Percentiles rank a stretch among this genome's conserved stretches.
Evolutionary conservation across 1,284 basidiomycete species (phyloP).

Genomic region (Fomitopsis pinicola): DNA sequence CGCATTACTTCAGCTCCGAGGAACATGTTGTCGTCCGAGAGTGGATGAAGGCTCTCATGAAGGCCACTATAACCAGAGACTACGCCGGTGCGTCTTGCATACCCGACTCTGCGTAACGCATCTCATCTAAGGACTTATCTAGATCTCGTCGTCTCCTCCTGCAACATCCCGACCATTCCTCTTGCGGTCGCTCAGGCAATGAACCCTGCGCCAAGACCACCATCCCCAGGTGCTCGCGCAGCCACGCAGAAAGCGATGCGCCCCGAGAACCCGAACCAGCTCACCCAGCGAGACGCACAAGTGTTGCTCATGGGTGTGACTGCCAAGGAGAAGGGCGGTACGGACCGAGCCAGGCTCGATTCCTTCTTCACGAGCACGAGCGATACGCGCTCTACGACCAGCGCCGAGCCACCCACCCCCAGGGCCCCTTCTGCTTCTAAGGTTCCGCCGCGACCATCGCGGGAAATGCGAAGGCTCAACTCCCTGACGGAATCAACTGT

Average conservation of each 20-base stretch:
- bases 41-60: constrained; percentile 99
- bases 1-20: constrained; percentile 89
- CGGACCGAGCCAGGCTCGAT: constrained; percentile 44
- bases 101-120: constrained; percentile 2
- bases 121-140: not conserved
- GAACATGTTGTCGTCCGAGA: constrained; percentile 83
- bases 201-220: constrained; percentile 93
- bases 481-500: constrained; percentile 31
- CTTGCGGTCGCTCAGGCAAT: constrained; percentile 93
- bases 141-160: constrained; percentile 95
- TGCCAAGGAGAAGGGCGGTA: constrained; percentile 33
- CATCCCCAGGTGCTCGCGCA: constrained; percentile 84
- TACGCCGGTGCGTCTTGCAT: constrained; percentile 63
- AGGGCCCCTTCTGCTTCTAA: constrained; percentile 12
- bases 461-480: constrained; percentile 50
- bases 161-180: constrained; percentile 96
- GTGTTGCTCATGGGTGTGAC: constrained; percentile 74
- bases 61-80: constrained; percentile 93
- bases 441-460: constrained; percentile 56
- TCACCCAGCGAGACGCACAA: constrained; percentile 83
- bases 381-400: constrained; percentile 27
- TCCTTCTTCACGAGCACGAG: constrained; percentile 45
- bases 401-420: constrained; percentile 15
- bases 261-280: constrained; percentile 85
- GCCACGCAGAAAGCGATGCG: constrained; percentile 87